phyloP scores from a whole-genome alignment of 2,329 filamentous ascomycete species.

The Hypoxylon sp. region DNA sequence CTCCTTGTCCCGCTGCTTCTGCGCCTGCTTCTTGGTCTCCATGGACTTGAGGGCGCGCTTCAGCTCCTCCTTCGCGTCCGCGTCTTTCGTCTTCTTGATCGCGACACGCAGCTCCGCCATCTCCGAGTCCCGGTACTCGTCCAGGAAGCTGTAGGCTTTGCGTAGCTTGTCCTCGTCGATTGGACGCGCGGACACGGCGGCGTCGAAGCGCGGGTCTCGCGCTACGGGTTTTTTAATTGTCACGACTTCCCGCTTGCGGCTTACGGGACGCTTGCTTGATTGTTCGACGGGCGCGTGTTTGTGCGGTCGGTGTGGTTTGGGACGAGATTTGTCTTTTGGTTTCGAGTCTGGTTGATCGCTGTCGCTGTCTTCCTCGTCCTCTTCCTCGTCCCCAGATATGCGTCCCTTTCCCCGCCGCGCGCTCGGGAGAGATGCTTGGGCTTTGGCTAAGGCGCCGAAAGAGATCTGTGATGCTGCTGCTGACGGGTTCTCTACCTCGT shows the following conservation, averaged over 20 bases:
- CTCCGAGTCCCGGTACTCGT: conserved; percentile 88
- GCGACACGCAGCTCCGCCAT: conserved; percentile 79
- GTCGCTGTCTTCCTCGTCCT: conserved; percentile 51
- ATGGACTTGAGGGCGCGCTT: conserved; percentile 82
- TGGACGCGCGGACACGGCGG: conserved; percentile 67
- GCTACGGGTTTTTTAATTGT: conserved; percentile 69
- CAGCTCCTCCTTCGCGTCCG: conserved; percentile 67
- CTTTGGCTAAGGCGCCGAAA: conserved; percentile 91
- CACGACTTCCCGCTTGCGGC: conserved; percentile 82
- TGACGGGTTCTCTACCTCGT: conserved; percentile 56
- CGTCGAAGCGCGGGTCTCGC: conserved; percentile 88
- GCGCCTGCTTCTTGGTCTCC: conserved; percentile 81
- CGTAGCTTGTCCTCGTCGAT: conserved; percentile 72
- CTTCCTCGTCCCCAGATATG: conserved; percentile 46
- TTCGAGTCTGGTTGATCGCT: conserved; percentile 45
- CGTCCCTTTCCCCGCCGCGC: conserved; percentile 53
- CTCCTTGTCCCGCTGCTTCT: conserved; percentile 77
- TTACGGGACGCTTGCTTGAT: conserved; percentile 86
- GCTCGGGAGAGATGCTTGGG: conserved; percentile 76
- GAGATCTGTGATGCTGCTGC: conserved; percentile 75
- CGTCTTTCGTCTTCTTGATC: conserved; percentile 68
- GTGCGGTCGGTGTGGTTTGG: conserved; percentile 68
- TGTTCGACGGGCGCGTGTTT: conserved; percentile 93
- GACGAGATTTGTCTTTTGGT: conserved; percentile 54
- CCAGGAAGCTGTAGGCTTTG: conserved; percentile 88